Evolutionary conservation across 441 rosid species (phyloP), one percentile per base, ranked within the genome.

Genomic region (Manihot esculenta): DNA sequence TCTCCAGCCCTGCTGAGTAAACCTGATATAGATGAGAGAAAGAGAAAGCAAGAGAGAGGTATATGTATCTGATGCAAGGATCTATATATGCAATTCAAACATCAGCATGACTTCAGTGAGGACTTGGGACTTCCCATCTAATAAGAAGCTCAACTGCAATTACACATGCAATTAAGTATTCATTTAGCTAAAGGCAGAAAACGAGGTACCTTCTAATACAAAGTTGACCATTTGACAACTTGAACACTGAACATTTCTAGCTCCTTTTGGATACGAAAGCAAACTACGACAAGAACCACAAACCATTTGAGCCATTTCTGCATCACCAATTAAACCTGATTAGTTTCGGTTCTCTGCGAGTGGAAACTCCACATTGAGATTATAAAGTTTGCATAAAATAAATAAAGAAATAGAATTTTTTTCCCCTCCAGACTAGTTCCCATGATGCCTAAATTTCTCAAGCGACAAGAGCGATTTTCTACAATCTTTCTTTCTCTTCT

Each of bases 241-340:
- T 0, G 89, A 84, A 74, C 97, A 94, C 62, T 82, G 79, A 17
- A 85, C 96, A 35, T 86, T 85, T 75, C 72, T 83, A 45, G 87
- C 70, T 71, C 97, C 99, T 76, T 62, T 79, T 50, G 86, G 87
- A 83, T 94, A 89, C 53, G 89, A 77, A 80, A 94, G 96, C 56
- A 94, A 79, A 41, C 77, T 83, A 60, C 88, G 91, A 74, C 99
- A 94, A 67, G 94, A 90, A 73, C 99, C 99, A 80, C 93, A 88
- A 24, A 90, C 93, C 90, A 90, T 74, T 78, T 88, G 93, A 64
- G 72, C 85, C 79, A 75, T 80, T 64, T 88, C 90, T 88, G 72
- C 62, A 54, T 6, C 54, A 17, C 35, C 44, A 62, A 21, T 12
- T 62, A 23, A 44, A 21, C 67, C 38, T 47, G 7, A 14, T 26